Evolutionary conservation across 805 yeast genomes (phyloP).

Genomic region (Blastobotrys robertii): DNA sequence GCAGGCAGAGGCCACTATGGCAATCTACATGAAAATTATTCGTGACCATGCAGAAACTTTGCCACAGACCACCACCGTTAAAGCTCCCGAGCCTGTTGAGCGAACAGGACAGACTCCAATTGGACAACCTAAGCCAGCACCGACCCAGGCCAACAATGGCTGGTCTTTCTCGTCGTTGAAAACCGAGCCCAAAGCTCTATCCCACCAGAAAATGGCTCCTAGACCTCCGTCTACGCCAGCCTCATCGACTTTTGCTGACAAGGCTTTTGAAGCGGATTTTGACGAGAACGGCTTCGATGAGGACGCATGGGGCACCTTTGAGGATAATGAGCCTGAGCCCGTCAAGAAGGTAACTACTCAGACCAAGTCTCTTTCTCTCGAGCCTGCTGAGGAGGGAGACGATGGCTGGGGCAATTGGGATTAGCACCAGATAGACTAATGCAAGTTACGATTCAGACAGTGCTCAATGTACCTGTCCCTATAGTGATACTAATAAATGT

Average conservation of each 20-base stretch:
- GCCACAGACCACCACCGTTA: slow-evolving; percentile 12
- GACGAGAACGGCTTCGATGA: slow-evolving; percentile 16
- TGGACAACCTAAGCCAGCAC: neutral
- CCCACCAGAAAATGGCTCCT: neutral
- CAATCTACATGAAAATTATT: slow-evolving; percentile 47
- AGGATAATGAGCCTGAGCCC: slow-evolving; percentile 3
- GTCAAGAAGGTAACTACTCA: slow-evolving; percentile 1
- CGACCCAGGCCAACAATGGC: neutral
- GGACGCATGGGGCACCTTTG: slow-evolving; percentile 28
- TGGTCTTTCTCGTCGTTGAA: neutral
- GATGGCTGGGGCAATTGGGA: slow-evolving; percentile 5
- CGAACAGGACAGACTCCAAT: neutral
- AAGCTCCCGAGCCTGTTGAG: neutral
- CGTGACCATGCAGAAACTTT: slow-evolving; percentile 35
- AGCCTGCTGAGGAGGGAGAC: slow-evolving; percentile 8
- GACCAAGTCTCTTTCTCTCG: slow-evolving; percentile 6
- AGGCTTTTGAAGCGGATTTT: slow-evolving; percentile 4
- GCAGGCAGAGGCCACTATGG: slow-evolving; percentile 63
- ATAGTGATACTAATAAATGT: no score
- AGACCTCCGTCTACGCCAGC: neutral
- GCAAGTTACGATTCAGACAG: no score
- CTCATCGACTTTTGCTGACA: neutral
- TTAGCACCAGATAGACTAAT: no score
- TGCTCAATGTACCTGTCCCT: neutral
- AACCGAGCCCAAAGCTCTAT: neutral